Base-by-base conservation (phyloP, 148 eudicot species). In the Tetragonia tetragonoides region DNA sequence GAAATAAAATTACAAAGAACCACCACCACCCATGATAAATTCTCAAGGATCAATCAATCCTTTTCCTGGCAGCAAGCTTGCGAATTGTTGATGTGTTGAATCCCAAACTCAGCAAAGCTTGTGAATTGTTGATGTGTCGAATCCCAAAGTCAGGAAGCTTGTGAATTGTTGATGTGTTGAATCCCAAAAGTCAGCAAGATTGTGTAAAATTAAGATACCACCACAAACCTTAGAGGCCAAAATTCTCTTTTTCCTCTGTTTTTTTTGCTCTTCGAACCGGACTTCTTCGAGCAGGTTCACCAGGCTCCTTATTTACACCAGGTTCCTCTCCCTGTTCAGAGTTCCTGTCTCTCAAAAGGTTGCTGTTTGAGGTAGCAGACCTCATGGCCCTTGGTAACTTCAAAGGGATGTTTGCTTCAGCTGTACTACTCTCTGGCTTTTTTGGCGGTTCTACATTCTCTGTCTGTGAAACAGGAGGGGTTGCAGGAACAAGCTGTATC, bases 381-480 rank as follows among this genome's bases (percentile, higher is more conserved):
- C 97, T 80, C 90, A 90, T 90, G 16, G 93, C 91, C 78, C 95
- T 85, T 1, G 98, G 97, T 41, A 94, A 78, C 79, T 84, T 93
- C 66, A 85, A 70, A 2, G 98, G 89, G 57, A 88, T 85, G 49
- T 87, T 85, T 44, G 77, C 63, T 75, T 83, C 88, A 12, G 40
- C 34, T 23, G 69, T 68, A 42, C 77, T 84, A 63, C 70, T 78
- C 70, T 91, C 92, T 51, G 81, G 78, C 73, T 76, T 78, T 40
- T 73, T 77, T 42, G 75, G 68, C 5, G 66, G 82, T 78, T 87
- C 91, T 61, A 40, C 77, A 70, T 51, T 79, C 76, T 88, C 91
- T 0, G 86, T 63, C 71, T 80, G 82, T 41, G 80, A 11, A 3
- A 85, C 21, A 65, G 88, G 68, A 71, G 90, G 88, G 46, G 87